Conservation (phyloP, 495 filamentous ascomycete species). For the Astrothelium subdiscretum region DNA sequence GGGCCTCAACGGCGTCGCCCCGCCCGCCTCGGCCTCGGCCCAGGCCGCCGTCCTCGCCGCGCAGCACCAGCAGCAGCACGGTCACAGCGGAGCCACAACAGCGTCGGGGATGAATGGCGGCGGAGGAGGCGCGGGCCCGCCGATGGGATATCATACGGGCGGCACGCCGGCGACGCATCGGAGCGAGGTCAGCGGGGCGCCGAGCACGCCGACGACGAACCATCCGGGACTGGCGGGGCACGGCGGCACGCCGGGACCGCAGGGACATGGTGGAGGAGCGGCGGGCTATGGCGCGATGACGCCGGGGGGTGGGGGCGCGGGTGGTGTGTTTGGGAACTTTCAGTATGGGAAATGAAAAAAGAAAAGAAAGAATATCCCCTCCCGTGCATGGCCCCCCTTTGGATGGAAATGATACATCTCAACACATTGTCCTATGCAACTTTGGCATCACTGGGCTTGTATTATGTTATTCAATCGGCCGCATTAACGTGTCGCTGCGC, state of each 20-base stretch:
- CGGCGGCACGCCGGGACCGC: slow-evolving; percentile 11
- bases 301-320: neutral
- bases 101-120: neutral
- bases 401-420: too few relatives aligned
- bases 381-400: neutral
- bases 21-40: slow-evolving; percentile 33
- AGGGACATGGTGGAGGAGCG: slow-evolving; percentile 1
- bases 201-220: slow-evolving; percentile 26
- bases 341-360: slow-evolving; percentile 9
- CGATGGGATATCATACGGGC: slow-evolving; percentile 13
- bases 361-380: too few relatives aligned
- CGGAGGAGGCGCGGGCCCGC: too few relatives aligned
- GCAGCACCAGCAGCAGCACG: slow-evolving; percentile 10
- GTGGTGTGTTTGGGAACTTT: slow-evolving; percentile 13
- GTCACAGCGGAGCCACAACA: slow-evolving; percentile 6
- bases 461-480: too few relatives aligned
- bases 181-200: slow-evolving; percentile 9
- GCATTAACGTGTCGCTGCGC: too few relatives aligned
- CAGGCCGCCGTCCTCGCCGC: slow-evolving; percentile 27
- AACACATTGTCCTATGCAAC: too few relatives aligned
- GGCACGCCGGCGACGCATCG: slow-evolving; percentile 3
- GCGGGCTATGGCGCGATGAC: slow-evolving; percentile 4
- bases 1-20: slow-evolving; percentile 62
- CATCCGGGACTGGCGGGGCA: slow-evolving; percentile 22
- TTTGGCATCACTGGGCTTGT: too few relatives aligned